Evolutionary conservation across 2,329 filamentous ascomycete species (phyloP).

Genomic region (Diaporthe ampelina): DNA sequence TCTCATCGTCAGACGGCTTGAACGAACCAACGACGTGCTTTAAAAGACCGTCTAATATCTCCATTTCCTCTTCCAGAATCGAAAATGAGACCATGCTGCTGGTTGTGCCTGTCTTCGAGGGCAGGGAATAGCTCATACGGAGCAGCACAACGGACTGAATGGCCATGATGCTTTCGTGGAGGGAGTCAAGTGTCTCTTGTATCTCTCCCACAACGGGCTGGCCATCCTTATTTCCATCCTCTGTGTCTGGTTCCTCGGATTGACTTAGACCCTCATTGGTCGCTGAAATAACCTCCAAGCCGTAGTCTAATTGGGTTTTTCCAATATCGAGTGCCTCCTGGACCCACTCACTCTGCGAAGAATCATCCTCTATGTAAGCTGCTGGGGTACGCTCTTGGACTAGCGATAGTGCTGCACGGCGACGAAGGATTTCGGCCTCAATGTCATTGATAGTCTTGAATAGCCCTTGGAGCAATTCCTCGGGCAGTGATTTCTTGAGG

Average conservation of each 20-base stretch:
- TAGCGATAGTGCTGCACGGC: neutral
- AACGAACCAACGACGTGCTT: neutral
- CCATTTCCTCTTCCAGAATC: neutral
- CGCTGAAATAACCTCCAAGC: too few species aligned
- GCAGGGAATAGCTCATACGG: neutral
- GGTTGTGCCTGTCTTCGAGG: neutral
- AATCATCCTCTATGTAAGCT: fast-evolving
- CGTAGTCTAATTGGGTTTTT: too few species aligned
- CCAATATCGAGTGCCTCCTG: neutral
- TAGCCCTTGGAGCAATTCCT: neutral
- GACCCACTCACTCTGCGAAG: neutral
- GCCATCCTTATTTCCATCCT: neutral
- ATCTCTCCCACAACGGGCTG: neutral
- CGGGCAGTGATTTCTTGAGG: neutral
- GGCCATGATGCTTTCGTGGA: constrained; percentile 13
- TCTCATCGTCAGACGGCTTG: neutral
- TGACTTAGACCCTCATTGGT: fast-evolving
- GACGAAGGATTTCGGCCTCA: neutral
- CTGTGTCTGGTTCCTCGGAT: too few species aligned
- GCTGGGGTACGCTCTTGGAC: neutral
- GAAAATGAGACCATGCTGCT: constrained; percentile 11
- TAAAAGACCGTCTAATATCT: neutral
- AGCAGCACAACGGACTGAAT: neutral
- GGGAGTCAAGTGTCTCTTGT: neutral
- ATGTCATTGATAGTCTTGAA: neutral